A percentile compares a stretch with the other conserved stretches of the same genome.
phyloP scores from a whole-genome alignment of 805 yeast species.

The Metschnikowia cubensis region DNA sequence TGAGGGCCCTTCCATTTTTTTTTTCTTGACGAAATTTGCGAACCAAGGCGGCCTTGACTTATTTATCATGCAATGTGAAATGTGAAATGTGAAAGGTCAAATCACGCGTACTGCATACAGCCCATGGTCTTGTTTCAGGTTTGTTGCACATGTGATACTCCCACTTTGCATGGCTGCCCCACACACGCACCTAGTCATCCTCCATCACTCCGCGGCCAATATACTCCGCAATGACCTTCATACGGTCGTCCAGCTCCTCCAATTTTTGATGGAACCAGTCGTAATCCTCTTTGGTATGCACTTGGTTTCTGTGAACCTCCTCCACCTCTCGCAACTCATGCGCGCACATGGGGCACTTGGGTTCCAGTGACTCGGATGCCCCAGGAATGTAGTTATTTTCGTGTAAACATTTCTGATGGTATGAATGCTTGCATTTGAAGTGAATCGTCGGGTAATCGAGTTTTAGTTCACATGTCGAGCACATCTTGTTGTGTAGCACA shows the following conservation, averaged over 20 bases:
- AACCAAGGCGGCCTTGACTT: background rate
- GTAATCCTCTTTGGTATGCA: slow-evolving; percentile 54
- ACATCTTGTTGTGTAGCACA: slow-evolving; percentile 58
- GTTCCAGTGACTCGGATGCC: slow-evolving; percentile 8
- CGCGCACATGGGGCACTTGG: slow-evolving; percentile 68
- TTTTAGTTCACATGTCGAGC: slow-evolving; percentile 60
- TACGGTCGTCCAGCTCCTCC: slow-evolving; percentile 52
- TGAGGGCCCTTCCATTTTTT: background rate
- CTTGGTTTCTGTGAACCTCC: slow-evolving; percentile 56
- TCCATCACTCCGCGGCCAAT: slow-evolving; percentile 88
- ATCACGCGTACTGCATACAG: background rate
- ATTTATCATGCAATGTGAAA: background rate
- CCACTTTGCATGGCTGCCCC: background rate
- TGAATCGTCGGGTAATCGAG: slow-evolving; percentile 78
- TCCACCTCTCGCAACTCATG: slow-evolving; percentile 66
- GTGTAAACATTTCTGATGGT: slow-evolving; percentile 74
- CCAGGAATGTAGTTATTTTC: slow-evolving; percentile 37
- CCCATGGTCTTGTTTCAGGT: slow-evolving; percentile 7
- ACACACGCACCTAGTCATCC: slow-evolving; percentile 8
- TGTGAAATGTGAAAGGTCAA: too few relatives aligned
- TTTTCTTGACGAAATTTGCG: background rate
- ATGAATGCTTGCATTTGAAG: slow-evolving; percentile 83
- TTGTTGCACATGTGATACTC: slow-evolving; percentile 16
- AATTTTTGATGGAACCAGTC: slow-evolving; percentile 62
- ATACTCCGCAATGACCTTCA: slow-evolving; percentile 74